Conservation (phyloP, 768 basidiomycete species). For the Mycena leptocephala region DNA sequence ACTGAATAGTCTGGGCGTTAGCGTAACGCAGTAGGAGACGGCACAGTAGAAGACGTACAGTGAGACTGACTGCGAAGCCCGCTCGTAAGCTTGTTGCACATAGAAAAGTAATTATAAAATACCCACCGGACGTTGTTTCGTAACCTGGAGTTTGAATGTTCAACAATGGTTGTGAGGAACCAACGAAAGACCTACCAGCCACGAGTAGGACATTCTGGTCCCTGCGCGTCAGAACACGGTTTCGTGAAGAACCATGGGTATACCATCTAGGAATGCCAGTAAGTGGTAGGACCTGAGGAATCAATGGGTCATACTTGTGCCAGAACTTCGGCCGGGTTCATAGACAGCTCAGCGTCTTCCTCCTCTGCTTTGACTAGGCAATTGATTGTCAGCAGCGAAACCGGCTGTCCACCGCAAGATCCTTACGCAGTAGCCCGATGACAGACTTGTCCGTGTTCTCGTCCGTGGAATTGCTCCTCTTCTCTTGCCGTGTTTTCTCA, state of each 20-base stretch:
- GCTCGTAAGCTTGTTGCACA: background rate
- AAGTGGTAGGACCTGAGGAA: too few species aligned
- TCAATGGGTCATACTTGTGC: constrained; percentile 40
- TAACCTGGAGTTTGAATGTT: constrained; percentile 45
- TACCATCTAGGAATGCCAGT: too few species aligned
- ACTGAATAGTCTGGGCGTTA: constrained; percentile 35
- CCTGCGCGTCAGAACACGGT: background rate
- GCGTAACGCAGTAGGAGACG: too few species aligned
- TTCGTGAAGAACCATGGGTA: background rate
- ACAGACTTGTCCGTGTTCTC: constrained; percentile 13
- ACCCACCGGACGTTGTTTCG: constrained; percentile 56
- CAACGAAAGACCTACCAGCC: background rate
- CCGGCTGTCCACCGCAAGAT: background rate
- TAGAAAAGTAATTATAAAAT: too few species aligned
- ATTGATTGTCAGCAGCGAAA: background rate
- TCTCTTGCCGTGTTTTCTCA: constrained; percentile 17
- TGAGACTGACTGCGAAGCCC: constrained; percentile 38
- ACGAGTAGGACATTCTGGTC: constrained; percentile 53
- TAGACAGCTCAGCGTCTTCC: constrained; percentile 19
- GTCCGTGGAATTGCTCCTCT: background rate
- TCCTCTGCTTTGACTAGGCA: constrained; percentile 31
- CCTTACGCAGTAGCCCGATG: constrained; percentile 1
- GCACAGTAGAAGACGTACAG: background rate
- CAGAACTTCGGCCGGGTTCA: constrained; percentile 44
- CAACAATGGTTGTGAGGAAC: background rate